Evolutionary conservation across 352 stramenopile genomes (phyloP).

Genomic region (Globisporangium spinosum): DNA sequence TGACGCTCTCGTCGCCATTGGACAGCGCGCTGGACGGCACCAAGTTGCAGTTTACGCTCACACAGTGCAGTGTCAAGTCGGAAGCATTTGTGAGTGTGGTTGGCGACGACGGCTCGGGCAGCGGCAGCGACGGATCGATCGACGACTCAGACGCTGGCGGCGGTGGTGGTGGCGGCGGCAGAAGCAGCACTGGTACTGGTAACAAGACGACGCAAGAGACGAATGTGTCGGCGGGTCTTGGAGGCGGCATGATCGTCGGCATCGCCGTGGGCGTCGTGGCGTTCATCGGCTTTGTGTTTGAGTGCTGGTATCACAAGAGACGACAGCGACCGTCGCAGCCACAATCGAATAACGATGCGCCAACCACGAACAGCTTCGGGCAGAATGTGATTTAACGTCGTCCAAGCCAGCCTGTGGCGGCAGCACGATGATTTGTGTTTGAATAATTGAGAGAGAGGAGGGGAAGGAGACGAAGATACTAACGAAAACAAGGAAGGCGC

Average conservation of each 20-base stretch:
- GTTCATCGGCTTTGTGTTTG: slow-evolving; percentile 60
- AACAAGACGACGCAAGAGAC: slow-evolving; percentile 49
- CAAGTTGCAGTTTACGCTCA: slow-evolving; percentile 39
- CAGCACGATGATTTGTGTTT: background rate
- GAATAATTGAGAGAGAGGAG: background rate
- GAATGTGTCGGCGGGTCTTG: slow-evolving; percentile 48
- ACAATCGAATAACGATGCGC: slow-evolving; percentile 1
- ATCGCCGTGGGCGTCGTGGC: slow-evolving; percentile 68
- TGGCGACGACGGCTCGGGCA: slow-evolving; percentile 14
- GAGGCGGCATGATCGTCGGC: slow-evolving; percentile 61
- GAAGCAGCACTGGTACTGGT: slow-evolving; percentile 7
- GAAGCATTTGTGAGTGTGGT: slow-evolving; percentile 22
- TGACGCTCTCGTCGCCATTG: slow-evolving; percentile 35
- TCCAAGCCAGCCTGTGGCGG: background rate
- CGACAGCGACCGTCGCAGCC: slow-evolving; percentile 29
- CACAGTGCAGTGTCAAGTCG: slow-evolving; percentile 40
- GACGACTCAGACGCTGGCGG: slow-evolving; percentile 10
- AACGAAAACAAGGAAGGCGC: background rate
- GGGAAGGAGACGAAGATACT: background rate
- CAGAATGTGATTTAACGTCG: slow-evolving; percentile 5
- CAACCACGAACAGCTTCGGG: slow-evolving; percentile 6
- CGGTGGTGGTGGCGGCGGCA: background rate
- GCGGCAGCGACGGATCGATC: slow-evolving; percentile 6
- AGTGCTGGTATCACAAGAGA: slow-evolving; percentile 71
- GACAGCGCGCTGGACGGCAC: slow-evolving; percentile 26